Evolutionary conservation across 768 basidiomycete species (phyloP).

Genomic region (Panaeolus cyanescens): DNA sequence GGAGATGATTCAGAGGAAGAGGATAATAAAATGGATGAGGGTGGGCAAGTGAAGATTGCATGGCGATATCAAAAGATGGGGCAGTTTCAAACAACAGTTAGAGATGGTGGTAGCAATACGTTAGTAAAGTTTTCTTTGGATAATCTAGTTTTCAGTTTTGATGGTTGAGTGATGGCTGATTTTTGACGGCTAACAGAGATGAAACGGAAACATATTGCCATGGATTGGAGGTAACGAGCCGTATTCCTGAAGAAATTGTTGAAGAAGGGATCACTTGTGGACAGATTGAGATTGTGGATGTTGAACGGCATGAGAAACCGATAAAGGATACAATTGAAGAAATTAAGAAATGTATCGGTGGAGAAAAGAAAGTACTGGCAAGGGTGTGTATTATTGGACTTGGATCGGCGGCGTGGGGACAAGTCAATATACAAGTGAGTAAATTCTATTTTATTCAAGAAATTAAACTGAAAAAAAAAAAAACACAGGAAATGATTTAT

Average conservation of each 20-base stretch:
- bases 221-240: constrained; percentile 71
- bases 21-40: constrained; percentile 40
- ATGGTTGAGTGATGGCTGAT: constrained; percentile 8
- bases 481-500: constrained; percentile 59
- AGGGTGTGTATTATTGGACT: constrained; percentile 66
- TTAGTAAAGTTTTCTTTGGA: constrained; percentile 4
- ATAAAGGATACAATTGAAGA: constrained; percentile 16
- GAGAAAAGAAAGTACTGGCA: constrained; percentile 28
- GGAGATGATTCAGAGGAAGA: constrained; percentile 47
- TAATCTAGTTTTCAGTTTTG: constrained; percentile 1
- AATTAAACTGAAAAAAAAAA: not conserved
- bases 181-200: constrained; percentile 33
- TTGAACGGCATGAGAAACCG: constrained; percentile 8
- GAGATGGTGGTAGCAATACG: constrained; percentile 24
- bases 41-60: constrained; percentile 82
- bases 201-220: constrained; percentile 60
- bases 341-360: constrained; percentile 19
- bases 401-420: constrained; percentile 73
- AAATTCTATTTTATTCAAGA: not conserved
- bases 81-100: constrained; percentile 85
- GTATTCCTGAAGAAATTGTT: constrained; percentile 53
- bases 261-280: constrained; percentile 35
- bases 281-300: constrained; percentile 24
- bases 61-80: constrained; percentile 97
- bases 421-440: constrained; percentile 55